A percentile compares a stretch with the other conserved stretches of the same genome.
Conservation (phyloP, 2,329 filamentous ascomycete genomes). For the Elsinoe perseae region DNA sequence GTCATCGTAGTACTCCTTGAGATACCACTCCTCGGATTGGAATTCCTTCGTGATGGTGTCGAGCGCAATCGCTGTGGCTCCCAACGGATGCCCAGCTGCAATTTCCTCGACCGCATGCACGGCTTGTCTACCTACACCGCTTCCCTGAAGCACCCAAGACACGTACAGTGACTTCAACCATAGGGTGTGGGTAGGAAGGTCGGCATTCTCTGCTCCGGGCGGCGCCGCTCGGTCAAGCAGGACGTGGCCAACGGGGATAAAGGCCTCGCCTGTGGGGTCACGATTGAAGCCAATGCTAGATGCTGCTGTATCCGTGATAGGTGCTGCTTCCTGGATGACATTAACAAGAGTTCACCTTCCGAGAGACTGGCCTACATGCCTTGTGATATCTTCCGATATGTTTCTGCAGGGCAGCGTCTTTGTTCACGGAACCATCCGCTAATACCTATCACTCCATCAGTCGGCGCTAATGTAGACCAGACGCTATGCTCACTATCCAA, state of each 20-base stretch:
- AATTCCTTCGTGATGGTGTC: slow-evolving; percentile 13
- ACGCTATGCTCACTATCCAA: slow-evolving; percentile 4
- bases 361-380: background rate
- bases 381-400: background rate
- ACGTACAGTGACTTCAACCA: slow-evolving; percentile 6
- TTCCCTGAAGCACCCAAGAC: slow-evolving; percentile 12
- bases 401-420: background rate
- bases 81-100: background rate
- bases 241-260: slow-evolving; percentile 7
- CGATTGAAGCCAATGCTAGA: background rate
- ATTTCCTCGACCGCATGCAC: background rate
- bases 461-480: background rate
- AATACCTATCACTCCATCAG: background rate
- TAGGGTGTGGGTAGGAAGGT: background rate
- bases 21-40: background rate
- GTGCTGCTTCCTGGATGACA: background rate
- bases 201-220: background rate
- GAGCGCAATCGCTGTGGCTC: background rate
- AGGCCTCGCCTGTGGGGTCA: background rate
- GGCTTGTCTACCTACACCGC: background rate
- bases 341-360: background rate
- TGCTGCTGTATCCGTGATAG: slow-evolving; percentile 5
- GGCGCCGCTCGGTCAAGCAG: background rate
- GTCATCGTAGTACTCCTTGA: slow-evolving; percentile 1
- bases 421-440: background rate